Evolutionary conservation across 2,329 filamentous ascomycete species (phyloP).

Genomic region (Bipolaris gigantea): DNA sequence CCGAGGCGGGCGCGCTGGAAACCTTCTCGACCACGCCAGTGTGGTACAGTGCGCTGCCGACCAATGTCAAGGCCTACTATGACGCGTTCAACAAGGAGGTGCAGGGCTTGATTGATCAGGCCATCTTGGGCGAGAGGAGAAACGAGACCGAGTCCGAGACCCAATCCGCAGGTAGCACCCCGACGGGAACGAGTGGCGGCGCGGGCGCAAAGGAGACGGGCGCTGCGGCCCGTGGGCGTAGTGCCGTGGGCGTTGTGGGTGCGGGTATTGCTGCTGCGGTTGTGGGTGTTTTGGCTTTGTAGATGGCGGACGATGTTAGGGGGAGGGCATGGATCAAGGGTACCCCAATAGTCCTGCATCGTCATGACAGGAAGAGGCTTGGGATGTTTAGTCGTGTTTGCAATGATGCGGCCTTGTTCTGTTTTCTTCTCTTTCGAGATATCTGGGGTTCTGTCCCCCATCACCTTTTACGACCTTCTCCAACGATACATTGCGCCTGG

Average conservation of each 20-base stretch:
- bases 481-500: neutral
- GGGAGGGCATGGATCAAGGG: neutral
- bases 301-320: neutral
- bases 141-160: neutral
- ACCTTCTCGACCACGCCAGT: constrained; percentile 22
- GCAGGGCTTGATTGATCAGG: constrained; percentile 22
- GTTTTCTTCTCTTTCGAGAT: neutral
- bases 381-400: neutral
- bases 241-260: constrained; percentile 16
- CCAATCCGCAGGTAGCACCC: too few species aligned
- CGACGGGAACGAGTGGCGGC: neutral
- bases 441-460: neutral
- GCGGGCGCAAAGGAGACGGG: constrained; percentile 9
- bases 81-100: constrained; percentile 22
- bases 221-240: constrained; percentile 3
- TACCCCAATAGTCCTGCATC: neutral
- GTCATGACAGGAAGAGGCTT: neutral
- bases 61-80: constrained; percentile 29
- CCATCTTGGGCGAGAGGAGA: constrained; percentile 10
- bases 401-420: neutral
- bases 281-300: constrained; percentile 28
- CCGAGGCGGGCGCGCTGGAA: constrained; percentile 14
- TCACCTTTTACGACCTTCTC: neutral
- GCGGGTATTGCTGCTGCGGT: constrained; percentile 25
- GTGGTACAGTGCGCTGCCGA: constrained; percentile 31